Evolutionary conservation across 805 yeast species (phyloP), one percentile per base, ranked within the genome.

Genomic region (Clavispora vitiphila): DNA sequence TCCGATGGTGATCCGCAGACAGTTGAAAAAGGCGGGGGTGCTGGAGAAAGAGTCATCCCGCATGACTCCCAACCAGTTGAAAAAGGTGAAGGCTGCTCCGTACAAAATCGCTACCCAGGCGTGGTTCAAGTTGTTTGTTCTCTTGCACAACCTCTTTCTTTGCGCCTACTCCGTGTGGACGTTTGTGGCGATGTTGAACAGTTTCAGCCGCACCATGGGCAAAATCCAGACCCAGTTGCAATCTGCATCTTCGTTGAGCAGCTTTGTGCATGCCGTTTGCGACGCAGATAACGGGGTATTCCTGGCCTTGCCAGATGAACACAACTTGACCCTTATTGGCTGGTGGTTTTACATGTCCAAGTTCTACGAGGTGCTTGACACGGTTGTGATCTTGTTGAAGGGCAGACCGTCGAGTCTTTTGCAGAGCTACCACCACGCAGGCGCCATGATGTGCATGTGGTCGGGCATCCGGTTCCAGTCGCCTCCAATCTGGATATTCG

Each of bases 401-500:
- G 89, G 89, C 34, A 71, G 73, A 57, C 83, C 80, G 12, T 76
- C 84, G 11, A 76, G 83, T 5, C 64, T 83, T 43, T 67, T 83
- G 54, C 89, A 83, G 61, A 77, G 84, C 43, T 83, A 83, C 62
- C 89, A 83, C 58, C 89, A 83, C 59, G 76, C 88, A 5, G 89
- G 89, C 20, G 89, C 89, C 37, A 83, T 83, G 80, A 65, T 83
- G 62, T 81, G 86, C 45, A 83, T 83, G 89, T 83, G 88, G 88
- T 76, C 85, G 7, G 89, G 89, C 2, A 76, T 80, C 42, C 67
- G 88, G 43, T 83, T 66, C 61, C 76, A 75, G 39, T 74, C 86
- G 11, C 86, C 88, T 5, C 89, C 89, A 26, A 83, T 83, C 58
- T 83, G 89, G 89, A 79, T 83, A 53, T 83, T 83, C 62, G 87